Conservation (phyloP, 176 grass and related monocot genomes). For the Oropetium thomaeum region DNA sequence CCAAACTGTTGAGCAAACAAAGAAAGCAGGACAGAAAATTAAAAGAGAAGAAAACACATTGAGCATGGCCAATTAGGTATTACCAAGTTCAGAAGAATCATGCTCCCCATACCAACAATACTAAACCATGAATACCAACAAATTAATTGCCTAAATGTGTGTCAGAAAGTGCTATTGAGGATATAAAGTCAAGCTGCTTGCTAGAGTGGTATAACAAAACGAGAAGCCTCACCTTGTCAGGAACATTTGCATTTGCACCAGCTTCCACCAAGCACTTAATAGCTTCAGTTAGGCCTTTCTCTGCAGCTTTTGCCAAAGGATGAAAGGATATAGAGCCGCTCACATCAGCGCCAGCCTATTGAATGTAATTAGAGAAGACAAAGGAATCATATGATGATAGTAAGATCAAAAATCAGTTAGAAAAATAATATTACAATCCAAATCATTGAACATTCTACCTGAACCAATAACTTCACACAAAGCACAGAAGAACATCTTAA, state of each 20-base stretch:
- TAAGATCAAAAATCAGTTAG: not conserved
- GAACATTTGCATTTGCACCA: conserved; percentile 25
- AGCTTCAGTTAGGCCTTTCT: conserved; percentile 35
- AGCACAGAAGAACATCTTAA: not conserved
- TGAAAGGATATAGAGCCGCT: not conserved
- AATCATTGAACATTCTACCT: conserved; percentile 10
- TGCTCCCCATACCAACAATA: not conserved
- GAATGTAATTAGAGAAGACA: conserved; percentile 9
- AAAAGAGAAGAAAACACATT: not conserved
- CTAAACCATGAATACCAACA: not conserved
- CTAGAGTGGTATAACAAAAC: not conserved
- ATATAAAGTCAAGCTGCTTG: not conserved
- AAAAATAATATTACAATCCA: not conserved
- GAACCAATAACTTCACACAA: conserved; percentile 40
- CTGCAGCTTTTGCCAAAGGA: conserved; percentile 20
- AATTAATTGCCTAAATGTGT: not conserved
- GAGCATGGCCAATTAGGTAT: not conserved
- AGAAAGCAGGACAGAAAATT: not conserved
- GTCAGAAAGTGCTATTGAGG: not conserved
- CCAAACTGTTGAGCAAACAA: conserved; percentile 27
- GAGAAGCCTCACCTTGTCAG: conserved; percentile 9
- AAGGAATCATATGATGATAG: not conserved
- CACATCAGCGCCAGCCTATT: conserved; percentile 31
- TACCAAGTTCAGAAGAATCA: not conserved
- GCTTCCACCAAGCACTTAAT: conserved; percentile 36